These are phyloP conservation scores for Beauveria australis DNA, from an alignment of 2,329 filamentous ascomycete genomes.

Conservation along the genomic window DNA sequence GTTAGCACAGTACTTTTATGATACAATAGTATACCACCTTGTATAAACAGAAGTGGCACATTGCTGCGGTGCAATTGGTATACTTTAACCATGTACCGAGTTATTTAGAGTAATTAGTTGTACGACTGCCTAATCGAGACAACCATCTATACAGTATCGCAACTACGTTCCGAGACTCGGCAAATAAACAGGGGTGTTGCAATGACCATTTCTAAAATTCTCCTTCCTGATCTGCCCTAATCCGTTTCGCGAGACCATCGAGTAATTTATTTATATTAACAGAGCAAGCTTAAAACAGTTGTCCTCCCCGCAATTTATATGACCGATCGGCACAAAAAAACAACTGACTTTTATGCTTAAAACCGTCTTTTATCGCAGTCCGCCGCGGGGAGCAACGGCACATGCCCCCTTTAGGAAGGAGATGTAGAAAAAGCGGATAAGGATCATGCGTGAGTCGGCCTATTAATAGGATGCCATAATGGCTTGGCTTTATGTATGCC, in stretches of 20 bases:
- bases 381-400: too few relatives aligned
- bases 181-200: neutral
- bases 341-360: too few relatives aligned
- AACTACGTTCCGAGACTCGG: neutral
- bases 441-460: too few relatives aligned
- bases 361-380: too few relatives aligned
- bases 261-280: neutral
- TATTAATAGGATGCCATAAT: too few relatives aligned
- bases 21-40: neutral
- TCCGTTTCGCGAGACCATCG: neutral
- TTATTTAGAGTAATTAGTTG: too few relatives aligned
- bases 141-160: neutral
- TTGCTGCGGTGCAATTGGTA: neutral
- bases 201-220: neutral
- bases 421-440: too few relatives aligned
- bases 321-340: neutral
- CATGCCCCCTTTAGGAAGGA: too few relatives aligned
- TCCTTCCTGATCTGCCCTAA: neutral
- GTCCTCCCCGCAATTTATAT: neutral
- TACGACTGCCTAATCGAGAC: neutral
- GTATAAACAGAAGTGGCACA: neutral
- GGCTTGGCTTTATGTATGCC: neutral
- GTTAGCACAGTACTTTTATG: neutral
- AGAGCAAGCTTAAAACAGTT: neutral
- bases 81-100: neutral